phyloP scores from a whole-genome alignment of 2,329 filamentous ascomycete genomes.

The Hypocrella siamensis region DNA sequence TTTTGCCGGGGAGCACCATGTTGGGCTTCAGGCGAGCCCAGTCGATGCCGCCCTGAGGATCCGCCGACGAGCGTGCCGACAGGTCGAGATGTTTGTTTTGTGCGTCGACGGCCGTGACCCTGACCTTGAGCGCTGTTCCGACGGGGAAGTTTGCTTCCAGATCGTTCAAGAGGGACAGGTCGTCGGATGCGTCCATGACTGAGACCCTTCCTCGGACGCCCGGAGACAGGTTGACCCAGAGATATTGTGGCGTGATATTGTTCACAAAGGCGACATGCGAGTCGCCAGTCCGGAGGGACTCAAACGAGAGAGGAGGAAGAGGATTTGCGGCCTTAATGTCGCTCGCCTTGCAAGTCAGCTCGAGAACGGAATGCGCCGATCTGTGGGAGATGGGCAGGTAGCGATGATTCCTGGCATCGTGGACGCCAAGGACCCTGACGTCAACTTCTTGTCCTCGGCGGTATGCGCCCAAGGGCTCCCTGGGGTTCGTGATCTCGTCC shows the following conservation, averaged over 20 bases:
- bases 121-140: conserved; percentile 74
- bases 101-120: conserved; percentile 59
- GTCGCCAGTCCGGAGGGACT: conserved; percentile 56
- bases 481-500: conserved; percentile 73
- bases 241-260: conserved; percentile 61
- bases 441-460: conserved; percentile 52
- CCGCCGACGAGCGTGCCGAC: conserved; percentile 51
- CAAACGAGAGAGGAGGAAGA: conserved; percentile 45
- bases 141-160: conserved; percentile 70
- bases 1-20: conserved; percentile 65
- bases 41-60: conserved; percentile 32
- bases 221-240: conserved; percentile 87
- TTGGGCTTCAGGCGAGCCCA: conserved; percentile 61
- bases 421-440: conserved; percentile 70
- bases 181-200: conserved; percentile 73
- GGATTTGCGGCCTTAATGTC: conserved; percentile 35
- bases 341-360: conserved; percentile 68
- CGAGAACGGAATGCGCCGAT: conserved; percentile 66
- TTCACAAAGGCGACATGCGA: conserved; percentile 77
- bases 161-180: conserved; percentile 63
- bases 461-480: conserved; percentile 62
- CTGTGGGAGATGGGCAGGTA: conserved; percentile 87
- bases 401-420: conserved; percentile 78
- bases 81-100: conserved; percentile 67
- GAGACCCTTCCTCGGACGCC: conserved; percentile 73